Evolutionary conservation across 2,329 filamentous ascomycete genomes (phyloP).

Genomic region (Apiospora arundinis): DNA sequence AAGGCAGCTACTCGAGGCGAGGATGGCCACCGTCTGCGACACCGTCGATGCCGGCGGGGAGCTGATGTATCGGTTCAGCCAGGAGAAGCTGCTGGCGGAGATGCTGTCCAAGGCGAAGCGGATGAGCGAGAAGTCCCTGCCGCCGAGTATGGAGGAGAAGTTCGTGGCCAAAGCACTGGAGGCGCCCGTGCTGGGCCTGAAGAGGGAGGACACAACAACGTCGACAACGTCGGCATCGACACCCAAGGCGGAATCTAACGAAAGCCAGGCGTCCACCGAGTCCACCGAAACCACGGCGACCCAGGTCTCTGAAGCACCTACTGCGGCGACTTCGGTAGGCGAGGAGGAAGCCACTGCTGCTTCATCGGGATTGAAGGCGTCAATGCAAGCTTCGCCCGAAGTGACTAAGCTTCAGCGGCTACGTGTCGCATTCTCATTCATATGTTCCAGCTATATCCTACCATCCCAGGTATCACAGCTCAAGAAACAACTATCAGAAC

Average conservation of each 20-base stretch:
- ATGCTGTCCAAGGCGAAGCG: slow-evolving; percentile 74
- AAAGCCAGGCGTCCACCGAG: slow-evolving; percentile 50
- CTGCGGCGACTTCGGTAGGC: slow-evolving; percentile 52
- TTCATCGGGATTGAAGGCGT: slow-evolving; percentile 42
- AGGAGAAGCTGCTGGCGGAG: slow-evolving; percentile 70
- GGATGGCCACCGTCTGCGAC: slow-evolving; percentile 78
- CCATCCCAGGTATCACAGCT: slow-evolving; percentile 50
- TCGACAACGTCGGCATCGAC: slow-evolving; percentile 29
- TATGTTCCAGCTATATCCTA: slow-evolving; percentile 67
- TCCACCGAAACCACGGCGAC: slow-evolving; percentile 45
- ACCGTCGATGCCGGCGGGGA: slow-evolving; percentile 84
- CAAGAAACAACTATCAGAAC: slow-evolving; percentile 46
- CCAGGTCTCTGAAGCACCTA: slow-evolving; percentile 49
- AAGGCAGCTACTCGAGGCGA: slow-evolving; percentile 61
- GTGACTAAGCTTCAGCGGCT: slow-evolving; percentile 68
- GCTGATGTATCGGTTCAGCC: slow-evolving; percentile 80
- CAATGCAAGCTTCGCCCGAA: slow-evolving; percentile 53
- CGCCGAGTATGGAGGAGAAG: slow-evolving; percentile 82
- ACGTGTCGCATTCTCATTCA: slow-evolving; percentile 68
- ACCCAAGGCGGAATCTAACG: slow-evolving; percentile 40
- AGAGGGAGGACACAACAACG: slow-evolving; percentile 50
- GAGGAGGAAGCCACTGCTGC: slow-evolving; percentile 36
- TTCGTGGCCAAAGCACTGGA: slow-evolving; percentile 81
- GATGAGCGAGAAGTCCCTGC: slow-evolving; percentile 71
- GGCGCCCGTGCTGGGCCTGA: slow-evolving; percentile 74